A percentile compares a stretch with the other conserved stretches of the same genome.
phyloP scores from a whole-genome alignment of 371 early-diverging fungal species.

The Mortierella sp. region DNA sequence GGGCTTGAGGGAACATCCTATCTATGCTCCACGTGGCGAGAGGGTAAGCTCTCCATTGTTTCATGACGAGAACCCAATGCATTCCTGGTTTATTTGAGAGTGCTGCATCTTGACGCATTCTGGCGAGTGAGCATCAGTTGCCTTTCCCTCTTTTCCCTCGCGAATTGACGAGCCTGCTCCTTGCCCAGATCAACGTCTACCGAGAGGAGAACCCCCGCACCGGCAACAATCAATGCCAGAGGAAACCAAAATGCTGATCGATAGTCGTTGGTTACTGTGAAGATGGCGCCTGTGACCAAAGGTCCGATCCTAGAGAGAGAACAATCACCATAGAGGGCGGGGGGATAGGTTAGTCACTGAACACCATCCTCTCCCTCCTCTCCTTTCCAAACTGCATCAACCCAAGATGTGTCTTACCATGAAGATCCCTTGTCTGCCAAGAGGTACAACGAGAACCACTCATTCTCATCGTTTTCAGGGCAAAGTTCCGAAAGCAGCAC shows the following conservation, averaged over 20 bases:
- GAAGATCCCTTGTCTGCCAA: slow-evolving; percentile 74
- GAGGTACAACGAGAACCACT: slow-evolving; percentile 63
- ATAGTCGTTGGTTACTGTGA: slow-evolving; percentile 36
- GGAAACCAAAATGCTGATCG: slow-evolving; percentile 57
- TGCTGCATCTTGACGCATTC: too few species aligned
- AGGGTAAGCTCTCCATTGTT: too few species aligned
- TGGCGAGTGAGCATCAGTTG: too few species aligned
- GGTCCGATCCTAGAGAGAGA: slow-evolving; percentile 65
- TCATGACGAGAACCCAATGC: too few species aligned
- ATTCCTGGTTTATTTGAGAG: too few species aligned
- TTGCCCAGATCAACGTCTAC: slow-evolving; percentile 61
- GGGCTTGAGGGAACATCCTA: too few species aligned
- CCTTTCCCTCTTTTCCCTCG: slow-evolving; percentile 21
- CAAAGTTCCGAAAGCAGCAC: slow-evolving; percentile 59
- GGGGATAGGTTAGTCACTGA: background rate
- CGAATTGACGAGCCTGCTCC: slow-evolving; percentile 53
- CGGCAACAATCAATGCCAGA: slow-evolving; percentile 28
- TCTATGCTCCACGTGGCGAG: too few species aligned
- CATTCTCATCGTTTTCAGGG: slow-evolving; percentile 62
- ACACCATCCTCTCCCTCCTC: too few species aligned
- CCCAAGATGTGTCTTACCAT: too few species aligned
- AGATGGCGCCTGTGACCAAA: slow-evolving; percentile 62
- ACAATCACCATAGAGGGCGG: background rate
- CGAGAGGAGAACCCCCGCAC: slow-evolving; percentile 38
- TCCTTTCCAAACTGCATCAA: too few species aligned